phyloP scores from a whole-genome alignment of 805 yeast genomes.

The Wickerhamiella azyma region DNA sequence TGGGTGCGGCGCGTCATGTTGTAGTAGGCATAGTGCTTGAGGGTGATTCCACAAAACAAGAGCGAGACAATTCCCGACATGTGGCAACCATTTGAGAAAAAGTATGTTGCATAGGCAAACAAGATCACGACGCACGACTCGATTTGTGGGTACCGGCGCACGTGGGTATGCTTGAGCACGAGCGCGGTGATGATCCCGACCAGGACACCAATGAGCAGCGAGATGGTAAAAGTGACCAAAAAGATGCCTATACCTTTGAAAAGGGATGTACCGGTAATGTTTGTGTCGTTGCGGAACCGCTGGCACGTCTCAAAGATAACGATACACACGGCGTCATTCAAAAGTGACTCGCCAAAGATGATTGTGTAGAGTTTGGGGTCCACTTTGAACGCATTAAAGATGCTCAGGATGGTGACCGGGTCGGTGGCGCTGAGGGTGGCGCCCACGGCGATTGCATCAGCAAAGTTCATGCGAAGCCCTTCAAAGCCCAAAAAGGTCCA shows the following conservation, averaged over 20 bases:
- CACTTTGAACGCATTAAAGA: constrained; percentile 93
- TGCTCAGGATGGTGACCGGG: constrained; percentile 92
- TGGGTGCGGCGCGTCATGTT: constrained; percentile 97
- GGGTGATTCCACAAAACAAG: constrained; percentile 88
- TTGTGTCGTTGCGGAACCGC: constrained; percentile 74
- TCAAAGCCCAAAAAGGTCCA: constrained; percentile 92
- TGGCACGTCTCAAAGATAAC: constrained; percentile 99
- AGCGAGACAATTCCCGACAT: constrained; percentile 97
- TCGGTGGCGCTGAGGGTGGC: constrained; percentile 97
- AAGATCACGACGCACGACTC: constrained; percentile 86
- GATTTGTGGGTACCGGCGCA: constrained; percentile 89
- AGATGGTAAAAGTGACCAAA: constrained; percentile 82
- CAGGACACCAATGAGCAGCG: constrained; percentile 76
- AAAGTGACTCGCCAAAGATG: constrained; percentile 88
- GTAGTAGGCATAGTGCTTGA: constrained; percentile 92
- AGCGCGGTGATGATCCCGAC: constrained; percentile 84
- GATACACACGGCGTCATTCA: constrained; percentile 95
- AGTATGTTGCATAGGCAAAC: constrained; percentile 90
- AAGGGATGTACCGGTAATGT: constrained; percentile 24
- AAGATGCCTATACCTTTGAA: constrained; percentile 92
- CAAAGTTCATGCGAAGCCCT: constrained; percentile 75
- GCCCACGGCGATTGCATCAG: constrained; percentile 95
- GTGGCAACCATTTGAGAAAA: constrained; percentile 96
- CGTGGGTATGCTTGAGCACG: constrained; percentile 79
- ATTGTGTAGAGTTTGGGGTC: constrained; percentile 96